Base-by-base conservation (phyloP, 129 eudicot species). In the Artemisia annua region DNA sequence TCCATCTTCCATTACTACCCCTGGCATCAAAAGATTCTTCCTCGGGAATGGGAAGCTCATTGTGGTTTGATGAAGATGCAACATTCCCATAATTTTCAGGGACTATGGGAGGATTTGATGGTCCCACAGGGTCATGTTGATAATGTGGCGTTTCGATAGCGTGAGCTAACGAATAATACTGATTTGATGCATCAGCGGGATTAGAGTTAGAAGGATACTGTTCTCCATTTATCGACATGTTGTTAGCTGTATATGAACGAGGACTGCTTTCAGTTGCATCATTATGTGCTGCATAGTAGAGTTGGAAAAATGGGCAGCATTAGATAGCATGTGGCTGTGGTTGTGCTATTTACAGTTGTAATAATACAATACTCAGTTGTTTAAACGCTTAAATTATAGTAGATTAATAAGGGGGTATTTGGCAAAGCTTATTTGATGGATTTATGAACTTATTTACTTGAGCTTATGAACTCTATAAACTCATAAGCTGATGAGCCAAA, bases 51-150 rank as follows among this genome's bases (percentile, higher is more conserved):
- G 80, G 52, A 39, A 62, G 87, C 11, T 66, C 75, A 39, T 68
- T 71, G 74, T 80, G 73, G 56, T 57, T 81, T 59, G 90, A 83
- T 20, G 88, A 88, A 72, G 90, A 79, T 50, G 83, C 81, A 62
- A 65, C 53, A 71, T 81, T 85, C 5, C 66, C 74, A 58, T 85
- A 66, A 68, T 77, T 83, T 69, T 78, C 85, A 52, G 77, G 83
- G 20, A 63, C 54, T 75, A 73, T 50, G 26, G 80, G 81, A 78
- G 78, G 78, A 61, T 72, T 18, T 58, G 83, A 70, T 1, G 83
- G 86, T 44, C 71, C 83, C n/a, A 70, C 71, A 83, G 77, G 55
- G 63, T 63, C 76, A 50, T 87, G 71, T 71, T 88, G 87, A 74
- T 73, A 64, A 68, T 76, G 80, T 28, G 79, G 77, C 35, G 77